Evolutionary conservation across 2,329 filamentous ascomycete genomes (phyloP), one percentile per base, ranked within the genome.

Genomic region (Tolypocladium paradoxum): DNA sequence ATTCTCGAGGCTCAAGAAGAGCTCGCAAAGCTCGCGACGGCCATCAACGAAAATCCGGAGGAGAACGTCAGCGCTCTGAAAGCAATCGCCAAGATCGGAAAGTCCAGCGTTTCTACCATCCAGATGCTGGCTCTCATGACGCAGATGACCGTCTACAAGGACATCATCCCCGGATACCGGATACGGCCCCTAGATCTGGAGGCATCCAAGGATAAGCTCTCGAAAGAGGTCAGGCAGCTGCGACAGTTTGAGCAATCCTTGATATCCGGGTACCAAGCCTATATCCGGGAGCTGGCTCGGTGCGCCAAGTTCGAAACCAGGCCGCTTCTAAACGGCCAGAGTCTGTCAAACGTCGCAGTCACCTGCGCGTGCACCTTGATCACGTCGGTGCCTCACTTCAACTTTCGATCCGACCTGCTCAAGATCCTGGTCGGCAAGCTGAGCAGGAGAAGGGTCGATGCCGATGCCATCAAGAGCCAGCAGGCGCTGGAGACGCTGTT

Each of bases 161-260:
- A 97, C 69, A 81, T 96, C 48, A 97, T 99, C 55, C 93, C 93
- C 0, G 93, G 93, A 24, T 99, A 99, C 68, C 81, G 93, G 56
- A 97, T 99, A 73, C 85, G 93, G 20, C 87, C 90, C 1, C 74
- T 90, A 4, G 76, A 79, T 1, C 89, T 95, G 55, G 86, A 90
- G 34, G 83, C 85, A 46, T 77, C 85, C 64, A 79, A 81, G 54
- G 85, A 85, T 58, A 95, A 95, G 68, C 73, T 97, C 2, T 96
- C 91, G 6, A 96, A 96, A 67, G 93, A 97, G 31, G 90, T 97
- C 35, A 84, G 87, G 64, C 86, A 83, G 60, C 71, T 96, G 57
- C 82, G 91, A 52, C 76, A 82, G 46, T 99, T 91, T 66, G 93
- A 99, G 68, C 90, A 96, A 68, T 82, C 88, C 22, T 77, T 99